Conservation (phyloP, 2,329 filamentous ascomycete species). For the Hymenoscyphus fructigenus region DNA sequence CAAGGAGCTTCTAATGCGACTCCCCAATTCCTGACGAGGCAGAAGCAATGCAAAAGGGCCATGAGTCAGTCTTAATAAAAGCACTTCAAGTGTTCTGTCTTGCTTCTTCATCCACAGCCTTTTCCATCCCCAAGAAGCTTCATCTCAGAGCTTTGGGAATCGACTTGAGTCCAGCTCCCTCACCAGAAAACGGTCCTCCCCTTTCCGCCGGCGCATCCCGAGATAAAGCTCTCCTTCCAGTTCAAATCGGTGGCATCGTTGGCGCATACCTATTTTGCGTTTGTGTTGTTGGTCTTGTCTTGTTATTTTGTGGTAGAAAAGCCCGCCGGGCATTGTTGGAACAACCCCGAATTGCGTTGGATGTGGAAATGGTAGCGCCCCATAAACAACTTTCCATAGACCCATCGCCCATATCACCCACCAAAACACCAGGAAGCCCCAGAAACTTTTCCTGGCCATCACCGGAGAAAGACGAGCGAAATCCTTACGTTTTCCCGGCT, state of each 20-base stretch:
- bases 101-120: conserved; percentile 23
- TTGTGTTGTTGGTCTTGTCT: conserved; percentile 66
- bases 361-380: conserved; percentile 42
- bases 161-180: conserved; percentile 56
- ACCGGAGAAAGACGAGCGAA: conserved; percentile 40
- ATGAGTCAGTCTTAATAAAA: conserved; percentile 24
- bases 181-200: conserved; percentile 59
- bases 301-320: conserved; percentile 62
- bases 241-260: conserved; percentile 79
- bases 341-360: conserved; percentile 22
- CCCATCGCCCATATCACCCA: conserved; percentile 35
- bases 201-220: conserved; percentile 58
- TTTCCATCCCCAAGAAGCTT: conserved; percentile 23
- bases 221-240: conserved; percentile 67
- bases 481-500: conserved; percentile 48
- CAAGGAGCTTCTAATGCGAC: conserved; percentile 17
- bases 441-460: conserved; percentile 53
- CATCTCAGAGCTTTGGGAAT: conserved; percentile 35
- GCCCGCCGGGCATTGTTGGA: conserved; percentile 38
- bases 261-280: conserved; percentile 79
- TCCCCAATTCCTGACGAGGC: conserved; percentile 14
- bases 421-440: conserved; percentile 22
- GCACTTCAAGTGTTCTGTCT: conserved; percentile 17
- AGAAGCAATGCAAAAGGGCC: conserved; percentile 26
- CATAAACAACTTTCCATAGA: conserved; percentile 39